Evolutionary conservation across 2,329 filamentous ascomycete genomes (phyloP), one percentile per base, ranked within the genome.

Genomic region (Bertia moriformis): DNA sequence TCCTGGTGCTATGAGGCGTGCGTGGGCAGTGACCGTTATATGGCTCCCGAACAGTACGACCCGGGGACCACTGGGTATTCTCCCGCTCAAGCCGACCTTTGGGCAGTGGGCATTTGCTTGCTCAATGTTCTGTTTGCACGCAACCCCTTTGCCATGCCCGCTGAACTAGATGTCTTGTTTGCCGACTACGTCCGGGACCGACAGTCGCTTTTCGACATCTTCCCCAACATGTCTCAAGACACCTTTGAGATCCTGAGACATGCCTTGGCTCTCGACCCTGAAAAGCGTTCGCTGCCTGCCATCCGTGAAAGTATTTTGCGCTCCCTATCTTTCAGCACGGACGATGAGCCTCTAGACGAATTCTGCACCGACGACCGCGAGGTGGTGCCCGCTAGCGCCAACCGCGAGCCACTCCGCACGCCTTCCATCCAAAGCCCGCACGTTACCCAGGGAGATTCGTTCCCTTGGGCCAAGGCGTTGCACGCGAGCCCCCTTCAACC

Each of bases 31-130:
- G 91, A 98, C 56, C 86, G 91, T 41, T 98, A 98, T 65, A 98
- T 98, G 91, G 88, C 91, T 41, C 91, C 91, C 4, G 91, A 98
- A 62, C 91, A 98, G 60, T 96, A 91, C 52, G 89, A 96, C 57
- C 87, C 88, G 39, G 76, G 79, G 48, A 80, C 79, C 45, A 76
- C 73, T 45, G 91, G 91, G 43, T 98, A 98, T 63, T 89, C 86
- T 41, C 88, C 91, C 37, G 84, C 85, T 36, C 78, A 91, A 62
- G 91, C 91, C 39, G 91, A 98, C 57, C 78, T 95, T 49, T 98
- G 91, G 91, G 87, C 91, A 41, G 83, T 98, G 54, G 91, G 91
- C 45, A 89, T 98, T 60, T 95, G 91, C 59, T 67, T 98, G 46
- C 72, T 98, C 53, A 98, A 98, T 65, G 83, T 96, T 44, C 69